Conservation (phyloP, 192 early-diverging fungal species). For the Piromyces sp. region DNA sequence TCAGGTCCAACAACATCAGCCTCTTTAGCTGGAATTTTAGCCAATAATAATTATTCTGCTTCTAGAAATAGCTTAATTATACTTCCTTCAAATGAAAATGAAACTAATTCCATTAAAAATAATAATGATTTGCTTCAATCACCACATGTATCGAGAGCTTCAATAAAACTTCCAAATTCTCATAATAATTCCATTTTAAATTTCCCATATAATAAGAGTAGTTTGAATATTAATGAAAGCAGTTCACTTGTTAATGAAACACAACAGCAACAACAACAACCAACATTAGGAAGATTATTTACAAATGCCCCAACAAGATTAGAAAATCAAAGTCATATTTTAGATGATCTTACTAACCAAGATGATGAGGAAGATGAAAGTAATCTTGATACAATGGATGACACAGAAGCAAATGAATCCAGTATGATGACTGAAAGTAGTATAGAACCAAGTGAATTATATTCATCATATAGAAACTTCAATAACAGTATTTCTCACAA, state of each 20-base stretch:
- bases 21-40: not conserved
- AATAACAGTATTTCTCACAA: not conserved
- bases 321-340: not conserved
- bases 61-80: not conserved
- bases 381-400: not conserved
- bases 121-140: not conserved
- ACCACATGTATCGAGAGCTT: not conserved
- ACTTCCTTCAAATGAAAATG: not conserved
- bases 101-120: not conserved
- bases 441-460: not conserved
- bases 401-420: not conserved
- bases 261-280: not conserved
- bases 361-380: not conserved
- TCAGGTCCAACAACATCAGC: not conserved
- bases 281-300: not conserved
- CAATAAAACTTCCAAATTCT: not conserved
- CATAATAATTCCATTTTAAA: not conserved
- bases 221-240: not conserved
- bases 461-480: not conserved
- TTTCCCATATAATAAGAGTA: not conserved
- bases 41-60: not conserved
- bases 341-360: not conserved
- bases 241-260: not conserved
- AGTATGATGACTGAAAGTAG: not conserved
- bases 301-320: not conserved